phyloP scores from a whole-genome alignment of 192 early-diverging fungal genomes.

The Helicostylum pulchrum region DNA sequence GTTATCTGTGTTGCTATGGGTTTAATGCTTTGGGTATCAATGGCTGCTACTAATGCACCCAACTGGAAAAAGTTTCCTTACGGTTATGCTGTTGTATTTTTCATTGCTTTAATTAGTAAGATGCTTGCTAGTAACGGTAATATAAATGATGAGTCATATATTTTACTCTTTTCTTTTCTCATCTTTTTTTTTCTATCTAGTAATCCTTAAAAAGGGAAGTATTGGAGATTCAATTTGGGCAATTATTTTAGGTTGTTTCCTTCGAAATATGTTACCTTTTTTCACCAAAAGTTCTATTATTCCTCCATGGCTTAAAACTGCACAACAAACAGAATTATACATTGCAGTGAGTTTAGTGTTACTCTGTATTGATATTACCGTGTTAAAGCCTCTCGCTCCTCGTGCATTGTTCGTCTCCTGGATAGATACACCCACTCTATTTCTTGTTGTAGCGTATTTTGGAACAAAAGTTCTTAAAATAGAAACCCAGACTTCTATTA shows the following conservation, averaged over 20 bases:
- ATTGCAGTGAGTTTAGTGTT: constrained; percentile 51
- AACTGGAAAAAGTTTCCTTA: constrained; percentile 38
- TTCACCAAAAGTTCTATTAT: constrained; percentile 20
- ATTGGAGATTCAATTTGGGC: constrained; percentile 57
- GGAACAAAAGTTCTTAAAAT: constrained; percentile 45
- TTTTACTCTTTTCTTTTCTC: neutral
- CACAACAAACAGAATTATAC: constrained; percentile 54
- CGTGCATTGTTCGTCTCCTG: constrained; percentile 53
- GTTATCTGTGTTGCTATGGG: constrained; percentile 48
- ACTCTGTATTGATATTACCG: constrained; percentile 47
- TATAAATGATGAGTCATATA: neutral
- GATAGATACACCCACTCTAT: constrained; percentile 52
- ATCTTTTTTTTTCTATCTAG: constrained; percentile 12
- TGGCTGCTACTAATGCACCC: constrained; percentile 30
- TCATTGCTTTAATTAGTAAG: constrained; percentile 45
- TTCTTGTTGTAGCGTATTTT: constrained; percentile 45
- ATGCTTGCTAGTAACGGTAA: constrained; percentile 46
- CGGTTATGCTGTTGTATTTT: constrained; percentile 44
- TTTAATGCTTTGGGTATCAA: constrained; percentile 39
- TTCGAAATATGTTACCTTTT: constrained; percentile 35
- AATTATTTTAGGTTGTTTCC: constrained; percentile 45
- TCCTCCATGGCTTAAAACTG: constrained; percentile 48
- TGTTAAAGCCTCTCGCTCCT: constrained; percentile 46
- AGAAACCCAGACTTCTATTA: constrained; percentile 47
- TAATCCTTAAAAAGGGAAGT: constrained; percentile 38